Evolutionary conservation across 164 flowering plant genomes (phyloP).

Genomic region (Platanus orientalis): DNA sequence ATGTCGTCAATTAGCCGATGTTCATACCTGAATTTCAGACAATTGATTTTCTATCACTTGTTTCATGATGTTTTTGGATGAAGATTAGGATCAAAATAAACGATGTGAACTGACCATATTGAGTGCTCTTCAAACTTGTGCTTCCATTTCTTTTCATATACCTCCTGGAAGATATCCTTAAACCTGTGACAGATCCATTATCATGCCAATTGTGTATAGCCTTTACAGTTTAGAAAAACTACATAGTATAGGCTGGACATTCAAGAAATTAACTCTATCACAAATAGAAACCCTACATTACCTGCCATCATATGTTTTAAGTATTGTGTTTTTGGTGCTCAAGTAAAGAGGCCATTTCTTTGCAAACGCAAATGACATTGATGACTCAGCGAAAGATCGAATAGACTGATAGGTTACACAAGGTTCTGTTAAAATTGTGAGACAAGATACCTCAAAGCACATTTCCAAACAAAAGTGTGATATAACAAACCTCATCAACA

Average conservation of each 20-base stretch:
- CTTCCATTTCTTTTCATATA: constrained; percentile 89
- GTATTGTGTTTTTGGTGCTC: constrained; percentile 96
- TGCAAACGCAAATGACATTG: constrained; percentile 83
- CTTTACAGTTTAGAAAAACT: not conserved
- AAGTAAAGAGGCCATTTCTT: constrained; percentile 98
- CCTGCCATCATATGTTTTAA: constrained; percentile 99
- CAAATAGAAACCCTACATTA: constrained; percentile 18
- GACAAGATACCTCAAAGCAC: constrained; percentile 2
- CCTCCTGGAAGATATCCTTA: constrained; percentile 96
- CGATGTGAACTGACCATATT: constrained; percentile 57
- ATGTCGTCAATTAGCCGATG: constrained; percentile 99
- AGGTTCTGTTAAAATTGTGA: not conserved
- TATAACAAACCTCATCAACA: constrained; percentile 78
- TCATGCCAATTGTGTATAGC: not conserved
- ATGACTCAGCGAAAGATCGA: constrained; percentile 90
- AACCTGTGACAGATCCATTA: constrained; percentile 47
- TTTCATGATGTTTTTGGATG: constrained; percentile 2
- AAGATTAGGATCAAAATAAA: not conserved
- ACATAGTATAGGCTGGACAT: not conserved
- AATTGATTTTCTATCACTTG: constrained; percentile 8
- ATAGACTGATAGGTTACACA: constrained; percentile 61
- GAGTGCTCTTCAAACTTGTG: constrained; percentile 77
- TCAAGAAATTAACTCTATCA: not conserved
- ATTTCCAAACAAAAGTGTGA: not conserved
- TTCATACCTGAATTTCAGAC: constrained; percentile 69